Conservation (phyloP, 2,329 filamentous ascomycete genomes). For the Neodidymelliopsis sp. region DNA sequence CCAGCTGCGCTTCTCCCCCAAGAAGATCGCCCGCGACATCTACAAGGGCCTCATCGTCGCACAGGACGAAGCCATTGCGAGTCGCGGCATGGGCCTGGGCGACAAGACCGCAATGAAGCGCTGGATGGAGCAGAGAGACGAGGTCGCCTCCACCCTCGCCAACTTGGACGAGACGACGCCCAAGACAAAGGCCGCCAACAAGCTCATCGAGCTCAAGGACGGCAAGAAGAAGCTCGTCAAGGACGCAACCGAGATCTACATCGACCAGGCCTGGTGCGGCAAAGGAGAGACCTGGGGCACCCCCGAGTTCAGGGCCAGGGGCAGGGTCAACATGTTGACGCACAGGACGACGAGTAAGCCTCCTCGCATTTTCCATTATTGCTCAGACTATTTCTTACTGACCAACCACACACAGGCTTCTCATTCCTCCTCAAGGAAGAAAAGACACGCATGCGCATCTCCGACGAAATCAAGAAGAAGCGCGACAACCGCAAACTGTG, state of each 20-base stretch:
- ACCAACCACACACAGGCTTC: conserved; percentile 62
- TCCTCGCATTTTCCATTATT: not conserved
- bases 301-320: conserved; percentile 78
- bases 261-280: conserved; percentile 93
- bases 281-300: conserved; percentile 62
- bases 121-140: conserved; percentile 27
- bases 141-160: conserved; percentile 16
- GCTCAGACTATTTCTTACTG: not conserved
- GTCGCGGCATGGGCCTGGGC: conserved; percentile 82
- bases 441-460: conserved; percentile 82
- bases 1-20: conserved; percentile 95
- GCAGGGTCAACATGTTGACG: conserved; percentile 70
- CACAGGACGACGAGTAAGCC: conserved; percentile 78
- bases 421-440: conserved; percentile 91
- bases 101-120: conserved; percentile 29
- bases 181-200: conserved; percentile 53
- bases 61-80: conserved; percentile 79
- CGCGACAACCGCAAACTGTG: conserved; percentile 78
- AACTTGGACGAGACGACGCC: conserved; percentile 21
- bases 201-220: conserved; percentile 72
- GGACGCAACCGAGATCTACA: conserved; percentile 84
- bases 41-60: conserved; percentile 81
- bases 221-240: conserved; percentile 74
- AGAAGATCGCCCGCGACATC: conserved; percentile 86
- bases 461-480: conserved; percentile 79